phyloP scores from a whole-genome alignment of 2,329 filamentous ascomycete genomes.

The Xenosphaeropsis pyriputrescens region DNA sequence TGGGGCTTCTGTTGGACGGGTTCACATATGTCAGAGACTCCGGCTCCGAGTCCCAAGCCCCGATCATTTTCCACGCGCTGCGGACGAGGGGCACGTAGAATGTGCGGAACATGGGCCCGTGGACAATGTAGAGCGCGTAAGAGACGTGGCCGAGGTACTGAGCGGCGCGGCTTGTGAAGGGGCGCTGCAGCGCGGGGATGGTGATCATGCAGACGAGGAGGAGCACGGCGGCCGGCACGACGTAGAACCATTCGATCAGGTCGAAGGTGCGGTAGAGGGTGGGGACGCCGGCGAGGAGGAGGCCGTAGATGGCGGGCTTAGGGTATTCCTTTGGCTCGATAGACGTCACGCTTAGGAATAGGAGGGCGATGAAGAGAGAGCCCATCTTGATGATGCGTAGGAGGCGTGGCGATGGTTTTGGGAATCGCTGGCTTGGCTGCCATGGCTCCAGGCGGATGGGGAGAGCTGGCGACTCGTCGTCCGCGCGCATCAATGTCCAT shows the following conservation, averaged over 20 bases:
- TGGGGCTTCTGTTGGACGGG: too few relatives aligned
- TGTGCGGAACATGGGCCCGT: conserved; percentile 28
- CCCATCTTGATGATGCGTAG: neutral
- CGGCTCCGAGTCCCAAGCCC: too few relatives aligned
- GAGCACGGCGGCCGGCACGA: conserved; percentile 1
- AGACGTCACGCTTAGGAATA: neutral
- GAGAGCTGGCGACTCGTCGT: neutral
- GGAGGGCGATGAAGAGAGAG: neutral
- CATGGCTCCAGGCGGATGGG: neutral
- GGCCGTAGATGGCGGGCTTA: too few relatives aligned
- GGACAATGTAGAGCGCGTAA: conserved; percentile 40
- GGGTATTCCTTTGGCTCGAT: neutral
- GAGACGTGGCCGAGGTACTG: conserved; percentile 40
- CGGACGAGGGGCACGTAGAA: neutral
- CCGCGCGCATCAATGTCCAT: neutral
- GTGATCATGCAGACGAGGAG: conserved; percentile 9
- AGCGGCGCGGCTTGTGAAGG: conserved; percentile 26
- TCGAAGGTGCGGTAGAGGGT: neutral
- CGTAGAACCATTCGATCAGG: conserved; percentile 1
- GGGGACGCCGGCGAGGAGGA: neutral
- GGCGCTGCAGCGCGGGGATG: conserved; percentile 18
- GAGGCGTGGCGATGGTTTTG: neutral
- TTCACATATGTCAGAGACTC: too few relatives aligned
- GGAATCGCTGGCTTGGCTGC: neutral
- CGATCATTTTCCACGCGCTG: too few relatives aligned